A percentile compares a stretch with the other conserved stretches of the same genome.
These are phyloP conservation scores for Neurospora sp. DNA, from an alignment of 495 filamentous ascomycete genomes.

Conservation along the genomic window DNA sequence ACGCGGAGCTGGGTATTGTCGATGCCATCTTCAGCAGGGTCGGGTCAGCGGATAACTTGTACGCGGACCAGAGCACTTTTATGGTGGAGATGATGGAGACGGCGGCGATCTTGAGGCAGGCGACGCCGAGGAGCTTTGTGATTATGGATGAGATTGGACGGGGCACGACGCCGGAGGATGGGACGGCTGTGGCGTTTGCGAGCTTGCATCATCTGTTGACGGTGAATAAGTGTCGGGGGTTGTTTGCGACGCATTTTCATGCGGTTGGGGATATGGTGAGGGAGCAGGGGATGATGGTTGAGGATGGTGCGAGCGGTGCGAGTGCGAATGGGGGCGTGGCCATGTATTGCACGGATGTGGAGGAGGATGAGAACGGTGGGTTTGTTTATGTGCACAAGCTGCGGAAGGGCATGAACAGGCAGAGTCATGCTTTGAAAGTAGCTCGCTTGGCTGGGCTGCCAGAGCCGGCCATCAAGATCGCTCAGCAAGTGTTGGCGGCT, in stretches of 20 bases:
- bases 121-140: conserved; percentile 70
- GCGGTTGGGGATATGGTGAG: conserved; percentile 60
- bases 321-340: conserved; percentile 46
- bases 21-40: conserved; percentile 89
- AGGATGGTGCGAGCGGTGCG: conserved; percentile 34
- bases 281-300: conserved; percentile 20
- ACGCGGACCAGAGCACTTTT: conserved; percentile 87
- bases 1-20: conserved; percentile 76
- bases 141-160: conserved; percentile 98
- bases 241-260: conserved; percentile 97
- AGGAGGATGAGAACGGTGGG: conserved; percentile 50
- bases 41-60: conserved; percentile 88
- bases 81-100: conserved; percentile 84
- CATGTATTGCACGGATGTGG: conserved; percentile 84
- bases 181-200: conserved; percentile 80
- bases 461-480: conserved; percentile 47
- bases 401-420: conserved; percentile 69
- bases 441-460: conserved; percentile 76
- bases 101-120: conserved; percentile 54
- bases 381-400: conserved; percentile 86
- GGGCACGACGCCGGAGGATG: conserved; percentile 87
- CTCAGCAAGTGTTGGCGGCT: conserved; percentile 31
- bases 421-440: conserved; percentile 87
- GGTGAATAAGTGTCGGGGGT: conserved; percentile 62
- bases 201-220: conserved; percentile 71